Evolutionary conservation across 2,329 filamentous ascomycete species (phyloP).

Genomic region (Pezicula carpinea): DNA sequence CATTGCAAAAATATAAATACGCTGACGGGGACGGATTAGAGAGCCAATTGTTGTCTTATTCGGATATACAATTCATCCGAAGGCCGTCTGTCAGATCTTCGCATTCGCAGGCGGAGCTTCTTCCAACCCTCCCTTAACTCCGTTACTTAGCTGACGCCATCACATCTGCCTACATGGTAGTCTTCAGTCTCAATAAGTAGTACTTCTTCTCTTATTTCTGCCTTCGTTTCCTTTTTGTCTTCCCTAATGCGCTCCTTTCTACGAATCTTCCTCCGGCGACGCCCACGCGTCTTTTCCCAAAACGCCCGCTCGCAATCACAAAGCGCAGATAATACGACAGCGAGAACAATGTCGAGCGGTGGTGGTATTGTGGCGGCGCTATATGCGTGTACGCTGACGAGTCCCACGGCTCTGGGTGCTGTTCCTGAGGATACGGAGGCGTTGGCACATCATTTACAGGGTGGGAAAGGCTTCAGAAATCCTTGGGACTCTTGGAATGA

Average conservation of each 20-base stretch:
- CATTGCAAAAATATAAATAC: no score
- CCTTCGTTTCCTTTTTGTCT: conserved; percentile 35
- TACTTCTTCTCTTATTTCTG: background rate
- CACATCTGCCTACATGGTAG: background rate
- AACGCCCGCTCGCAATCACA: conserved; percentile 1
- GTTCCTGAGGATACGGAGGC: conserved; percentile 31
- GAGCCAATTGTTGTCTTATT: no score
- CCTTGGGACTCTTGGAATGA: conserved; percentile 51
- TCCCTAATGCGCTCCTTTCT: conserved; percentile 43
- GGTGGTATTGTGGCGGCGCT: conserved; percentile 16
- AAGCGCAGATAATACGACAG: conserved; percentile 2
- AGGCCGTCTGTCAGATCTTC: no score
- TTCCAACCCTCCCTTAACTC: no score
- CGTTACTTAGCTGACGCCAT: background rate
- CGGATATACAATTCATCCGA: no score
- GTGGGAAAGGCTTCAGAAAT: conserved; percentile 51
- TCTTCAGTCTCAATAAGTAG: no score
- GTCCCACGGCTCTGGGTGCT: conserved; percentile 19
- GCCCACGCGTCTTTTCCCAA: conserved; percentile 7
- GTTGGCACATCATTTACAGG: conserved; percentile 45
- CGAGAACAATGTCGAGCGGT: conserved; percentile 14
- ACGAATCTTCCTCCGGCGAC: conserved; percentile 18
- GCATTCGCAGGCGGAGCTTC: no score
- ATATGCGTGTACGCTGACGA: conserved; percentile 21
- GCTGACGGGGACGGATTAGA: no score